Evolutionary conservation across 2,329 filamentous ascomycete species (phyloP), one percentile per base, ranked within the genome.

Genomic region (Cladosporium sp.): DNA sequence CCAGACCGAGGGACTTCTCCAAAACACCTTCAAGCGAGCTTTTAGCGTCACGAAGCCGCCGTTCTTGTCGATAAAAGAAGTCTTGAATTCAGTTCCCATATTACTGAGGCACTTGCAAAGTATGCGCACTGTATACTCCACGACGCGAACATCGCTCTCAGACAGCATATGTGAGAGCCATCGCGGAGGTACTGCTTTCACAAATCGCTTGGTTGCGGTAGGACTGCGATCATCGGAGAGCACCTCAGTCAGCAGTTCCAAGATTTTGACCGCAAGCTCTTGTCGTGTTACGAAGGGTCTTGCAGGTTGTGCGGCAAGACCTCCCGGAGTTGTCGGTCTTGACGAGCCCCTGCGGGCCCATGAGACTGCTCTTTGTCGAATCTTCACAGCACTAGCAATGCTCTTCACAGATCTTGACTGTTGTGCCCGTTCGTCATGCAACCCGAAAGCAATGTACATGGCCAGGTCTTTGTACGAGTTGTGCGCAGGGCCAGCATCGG

Each of bases 101-200:
- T 89, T 84, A n/a, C 94, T 87, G 6, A 99, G 82, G 3, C 97
- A 84, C 43, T 93, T 88, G 26, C 92, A 89, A 26, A 99, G 81
- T 61, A 99, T 94, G 73, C 91, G 93, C 70, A 88, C 86, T 16
- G 91, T 92, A 60, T 93, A 85, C 16, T 93, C 84, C 13, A 97
- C 90, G 25, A 96, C 89, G 70, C 93, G 90, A 6, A 91, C 85
- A 66, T 98, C 91, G 67, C 91, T 88, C 75, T 97, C 93, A 8
- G 92, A 92, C 59, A 98, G 84, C 16, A 99, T 85, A 77, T 97
- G 96, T 16, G 99, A 81, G 4, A 78, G 69, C 75, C 75, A 77
- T 85, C 97, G 97, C 71, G 96, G 97, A 25, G 94, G 97, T 10
- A 99, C 94, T 1, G 94, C 96, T 74, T 90, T 91, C 5, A 93